phyloP scores from a whole-genome alignment of 148 eudicot species.

The Nyssa sinensis region DNA sequence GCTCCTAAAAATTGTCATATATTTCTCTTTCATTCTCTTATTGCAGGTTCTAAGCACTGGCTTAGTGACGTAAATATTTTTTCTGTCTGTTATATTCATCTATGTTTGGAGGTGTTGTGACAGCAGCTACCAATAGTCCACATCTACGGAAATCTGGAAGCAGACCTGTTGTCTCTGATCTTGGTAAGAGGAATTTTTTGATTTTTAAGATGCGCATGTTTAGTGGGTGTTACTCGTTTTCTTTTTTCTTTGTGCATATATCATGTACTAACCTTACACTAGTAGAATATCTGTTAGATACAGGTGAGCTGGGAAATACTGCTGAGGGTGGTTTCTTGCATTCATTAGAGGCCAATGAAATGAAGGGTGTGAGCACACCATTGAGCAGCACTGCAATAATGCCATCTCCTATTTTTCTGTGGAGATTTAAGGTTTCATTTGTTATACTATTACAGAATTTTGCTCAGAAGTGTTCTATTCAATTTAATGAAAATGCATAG shows the following conservation, averaged over 20 bases:
- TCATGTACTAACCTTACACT: background rate
- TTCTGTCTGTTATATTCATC: slow-evolving; percentile 23
- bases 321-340: slow-evolving; percentile 46
- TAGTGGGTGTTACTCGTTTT: background rate
- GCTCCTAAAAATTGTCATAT: background rate
- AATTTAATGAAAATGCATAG: background rate
- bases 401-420: slow-evolving; percentile 81
- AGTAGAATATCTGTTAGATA: slow-evolving; percentile 20
- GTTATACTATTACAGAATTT: background rate
- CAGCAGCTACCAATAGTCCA: slow-evolving; percentile 57
- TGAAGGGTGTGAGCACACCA: slow-evolving; percentile 73
- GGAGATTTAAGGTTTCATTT: slow-evolving; percentile 87
- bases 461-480: background rate
- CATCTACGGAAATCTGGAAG: slow-evolving; percentile 93
- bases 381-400: slow-evolving; percentile 57
- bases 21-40: background rate
- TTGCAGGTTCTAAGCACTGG: slow-evolving; percentile 21
- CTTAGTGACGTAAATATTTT: background rate
- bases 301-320: slow-evolving; percentile 45
- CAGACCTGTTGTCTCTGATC: slow-evolving; percentile 64
- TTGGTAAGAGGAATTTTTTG: slow-evolving; percentile 38
- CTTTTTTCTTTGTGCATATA: background rate
- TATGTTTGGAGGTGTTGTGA: slow-evolving; percentile 80
- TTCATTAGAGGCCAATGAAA: slow-evolving; percentile 54
- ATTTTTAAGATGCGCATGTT: background rate